Base-by-base conservation (phyloP, 257 asterid species). In the Solanum gracilifrons region DNA sequence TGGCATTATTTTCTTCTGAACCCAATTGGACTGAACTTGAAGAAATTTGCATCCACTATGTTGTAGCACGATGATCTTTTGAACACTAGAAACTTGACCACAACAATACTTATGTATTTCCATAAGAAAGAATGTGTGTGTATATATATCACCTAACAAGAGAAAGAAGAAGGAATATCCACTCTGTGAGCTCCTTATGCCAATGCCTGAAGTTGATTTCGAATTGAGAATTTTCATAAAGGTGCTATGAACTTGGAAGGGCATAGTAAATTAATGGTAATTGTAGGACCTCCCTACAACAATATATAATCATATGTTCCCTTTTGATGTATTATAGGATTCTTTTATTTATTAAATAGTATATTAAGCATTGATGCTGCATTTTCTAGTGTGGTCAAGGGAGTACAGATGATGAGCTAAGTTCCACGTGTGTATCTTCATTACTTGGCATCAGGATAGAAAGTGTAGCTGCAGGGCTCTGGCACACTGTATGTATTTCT, bases 351-450 rank as follows among this genome's bases (percentile, higher is more conserved):
- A 33, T 74, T 6, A 13, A 25, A 35, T 23, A 27, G 86, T 58
- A 13, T 4, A 23, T 64, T 33, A 29, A 62, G 73, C 51, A 84
- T 21, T 85, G 71, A 74, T 89, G 55, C 72, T 43, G 46, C 77
- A 86, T 87, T 60, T 84, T 92, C 92, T 87, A 97, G 99, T 97
- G 99, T 88, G 99, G 99, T 87, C 99, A 93, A 89, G 99, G 99
- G 87, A 94, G 98, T 91, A 97, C 99, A 80, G 99, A 97, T 75
- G 99, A 97, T 35, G 99, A 96, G 92, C 93, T 97, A 79, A 96
- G 97, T 87, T 96, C 99, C 76, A 90, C 88, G 25, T 96, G 98
- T 87, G 98, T 96, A 76, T 96, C 99, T 90, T 91, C 99, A 29
- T 92, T 97, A 90, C 99, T 96, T 91, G 99, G 99, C 85, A 91